Evolutionary conservation across 2,329 filamentous ascomycete species (phyloP), one percentile per base, ranked within the genome.

Genomic region (Akanthomyces muscarius): DNA sequence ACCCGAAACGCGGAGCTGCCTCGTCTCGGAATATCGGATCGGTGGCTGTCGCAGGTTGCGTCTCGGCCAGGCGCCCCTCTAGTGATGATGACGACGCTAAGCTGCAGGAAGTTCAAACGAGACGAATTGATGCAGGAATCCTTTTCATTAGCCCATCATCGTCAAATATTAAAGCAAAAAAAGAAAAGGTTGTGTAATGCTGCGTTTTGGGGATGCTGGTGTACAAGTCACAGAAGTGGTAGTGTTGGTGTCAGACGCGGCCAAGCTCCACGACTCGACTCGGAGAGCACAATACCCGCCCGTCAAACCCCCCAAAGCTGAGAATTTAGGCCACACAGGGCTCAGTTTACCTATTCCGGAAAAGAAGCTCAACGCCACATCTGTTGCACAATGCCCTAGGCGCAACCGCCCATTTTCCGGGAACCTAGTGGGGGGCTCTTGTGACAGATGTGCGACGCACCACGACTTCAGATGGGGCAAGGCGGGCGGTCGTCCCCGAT

Each of bases 301-400:
- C 4, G 38, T 11, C 4, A 14, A 5, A 5, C 38, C 14, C 13
- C 38, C 38, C 38, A 41, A 14, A 41, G 38, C 38, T 41, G 38
- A 41, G 38, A 5, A 41, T 11, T 36, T 3, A 11, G 14, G 38
- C 2, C 38, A 10, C 38, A 10, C 38, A 41, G 10, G 36, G 21
- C 38, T n/a, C 25, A 28, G 25, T 33, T 44, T 42, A 6, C 47
- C 47, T 16, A 5, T 42, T 60, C 4, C 1, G 47, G 38, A 52
- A 60, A 23, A n/a, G 16, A 33, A 16, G 38, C 18, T 52, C 57
- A 44, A 23, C 47, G 47, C 57, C 57, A 60, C 57, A 16, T 41
- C 47, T 60, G 57, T 60, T 60, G 28, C 57, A 60, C 36, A 60
- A 52, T 60, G 47, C 48, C 25, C 48, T 13, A 25, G 33, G 33